These are phyloP conservation scores for Fragilariopsis cylindrus DNA, from an alignment of 108 stramenopile genomes.

Conservation along the genomic window DNA sequence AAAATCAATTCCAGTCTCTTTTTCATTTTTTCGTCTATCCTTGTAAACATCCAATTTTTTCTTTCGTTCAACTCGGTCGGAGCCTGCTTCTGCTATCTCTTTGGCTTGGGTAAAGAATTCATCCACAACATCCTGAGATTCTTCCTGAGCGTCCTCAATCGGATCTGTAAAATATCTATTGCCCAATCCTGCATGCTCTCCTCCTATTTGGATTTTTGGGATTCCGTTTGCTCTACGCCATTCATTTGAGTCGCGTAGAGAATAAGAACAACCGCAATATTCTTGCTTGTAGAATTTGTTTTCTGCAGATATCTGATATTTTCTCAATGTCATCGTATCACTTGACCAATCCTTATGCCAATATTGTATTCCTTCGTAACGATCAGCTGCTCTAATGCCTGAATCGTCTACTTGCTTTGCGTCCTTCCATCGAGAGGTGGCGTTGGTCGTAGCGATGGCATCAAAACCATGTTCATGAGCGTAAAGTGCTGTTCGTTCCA, in stretches of 20 bases:
- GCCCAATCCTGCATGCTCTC: slow-evolving; percentile 57
- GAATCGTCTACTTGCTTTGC: slow-evolving; percentile 53
- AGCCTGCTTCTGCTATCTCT: slow-evolving; percentile 44
- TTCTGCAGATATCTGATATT: slow-evolving; percentile 57
- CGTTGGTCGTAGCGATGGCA: slow-evolving; percentile 65
- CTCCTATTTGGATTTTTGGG: slow-evolving; percentile 54
- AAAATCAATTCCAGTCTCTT: slow-evolving; percentile 39
- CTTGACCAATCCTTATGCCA: slow-evolving; percentile 51
- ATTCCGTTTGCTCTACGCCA: slow-evolving; percentile 60
- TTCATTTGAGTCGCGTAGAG: slow-evolving; percentile 53
- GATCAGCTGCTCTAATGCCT: slow-evolving; percentile 42
- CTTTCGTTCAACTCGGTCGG: slow-evolving; percentile 44
- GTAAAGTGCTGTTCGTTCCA: slow-evolving; percentile 62
- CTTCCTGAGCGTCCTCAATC: slow-evolving; percentile 57
- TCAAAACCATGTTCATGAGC: slow-evolving; percentile 61
- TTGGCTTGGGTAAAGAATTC: slow-evolving; percentile 64
- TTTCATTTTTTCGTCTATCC: slow-evolving; percentile 48
- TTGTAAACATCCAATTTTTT: slow-evolving; percentile 47
- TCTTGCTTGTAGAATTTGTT: slow-evolving; percentile 61
- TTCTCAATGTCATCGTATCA: slow-evolving; percentile 58
- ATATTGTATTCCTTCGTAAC: slow-evolving; percentile 46
- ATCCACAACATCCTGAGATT: slow-evolving; percentile 64
- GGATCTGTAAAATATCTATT: slow-evolving; percentile 61
- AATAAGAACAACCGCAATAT: slow-evolving; percentile 67
- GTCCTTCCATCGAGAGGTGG: slow-evolving; percentile 63